phyloP scores from a whole-genome alignment of 192 early-diverging fungal species.

The Kappamyces sp. region DNA sequence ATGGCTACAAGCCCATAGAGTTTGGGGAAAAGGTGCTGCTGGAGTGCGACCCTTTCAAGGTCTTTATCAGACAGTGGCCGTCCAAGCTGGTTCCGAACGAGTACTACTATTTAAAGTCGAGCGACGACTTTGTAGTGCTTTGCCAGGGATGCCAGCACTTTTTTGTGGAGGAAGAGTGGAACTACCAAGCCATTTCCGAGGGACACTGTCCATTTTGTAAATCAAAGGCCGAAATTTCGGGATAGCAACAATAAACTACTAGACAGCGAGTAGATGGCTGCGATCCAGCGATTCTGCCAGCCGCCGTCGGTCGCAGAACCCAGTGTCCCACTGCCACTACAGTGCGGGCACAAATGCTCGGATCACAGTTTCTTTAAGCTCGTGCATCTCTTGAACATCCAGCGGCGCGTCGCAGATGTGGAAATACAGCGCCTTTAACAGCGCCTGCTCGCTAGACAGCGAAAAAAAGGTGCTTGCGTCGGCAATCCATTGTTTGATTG shows the following conservation, averaged over 20 bases:
- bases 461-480: too few species aligned
- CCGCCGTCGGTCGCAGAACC: too few species aligned
- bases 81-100: slow-evolving; percentile 25
- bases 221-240: not conserved
- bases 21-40: slow-evolving; percentile 30
- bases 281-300: too few species aligned
- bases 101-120: slow-evolving; percentile 33
- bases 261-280: too few species aligned
- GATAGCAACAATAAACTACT: not conserved
- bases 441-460: too few species aligned
- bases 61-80: slow-evolving; percentile 38
- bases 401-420: too few species aligned
- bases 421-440: too few species aligned
- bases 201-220: slow-evolving; percentile 48
- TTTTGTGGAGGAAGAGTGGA: slow-evolving; percentile 53
- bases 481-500: too few species aligned
- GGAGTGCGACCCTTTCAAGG: slow-evolving; percentile 28
- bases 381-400: too few species aligned
- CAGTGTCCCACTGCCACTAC: too few species aligned
- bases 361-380: too few species aligned
- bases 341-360: too few species aligned
- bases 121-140: slow-evolving; percentile 32
- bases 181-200: slow-evolving; percentile 37
- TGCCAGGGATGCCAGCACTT: slow-evolving; percentile 45
- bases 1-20: slow-evolving; percentile 26